phyloP scores from a whole-genome alignment of 2,329 filamentous ascomycete genomes.

The Orbilia brochopaga region DNA sequence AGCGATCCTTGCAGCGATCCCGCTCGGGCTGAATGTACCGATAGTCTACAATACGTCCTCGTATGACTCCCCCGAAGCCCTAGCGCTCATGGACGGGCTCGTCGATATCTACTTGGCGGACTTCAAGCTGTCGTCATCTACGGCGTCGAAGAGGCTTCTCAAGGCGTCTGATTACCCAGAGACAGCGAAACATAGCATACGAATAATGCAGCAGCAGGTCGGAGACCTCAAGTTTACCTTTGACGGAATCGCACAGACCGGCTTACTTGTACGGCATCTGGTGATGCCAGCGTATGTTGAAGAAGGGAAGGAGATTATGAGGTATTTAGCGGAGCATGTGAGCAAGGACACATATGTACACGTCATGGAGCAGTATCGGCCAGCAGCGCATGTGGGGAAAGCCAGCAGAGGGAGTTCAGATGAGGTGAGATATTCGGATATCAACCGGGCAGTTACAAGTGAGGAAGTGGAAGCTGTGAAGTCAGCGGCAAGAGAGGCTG shows the following conservation, averaged over 20 bases:
- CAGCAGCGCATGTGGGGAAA: conserved; percentile 81
- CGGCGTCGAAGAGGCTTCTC: conserved; percentile 72
- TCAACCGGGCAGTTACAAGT: conserved; percentile 72
- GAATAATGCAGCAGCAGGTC: conserved; percentile 79
- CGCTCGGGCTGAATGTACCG: conserved; percentile 72
- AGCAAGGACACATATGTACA: conserved; percentile 79
- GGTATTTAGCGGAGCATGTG: conserved; percentile 74
- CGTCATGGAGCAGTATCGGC: conserved; percentile 88
- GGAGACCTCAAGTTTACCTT: conserved; percentile 81
- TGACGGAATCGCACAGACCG: conserved; percentile 80
- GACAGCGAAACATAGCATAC: conserved; percentile 76
- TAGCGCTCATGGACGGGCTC: conserved; percentile 76
- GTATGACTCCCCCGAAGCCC: conserved; percentile 75
- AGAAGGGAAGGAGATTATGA: conserved; percentile 76
- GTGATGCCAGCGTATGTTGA: conserved; percentile 82
- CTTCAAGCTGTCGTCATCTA: conserved; percentile 78
- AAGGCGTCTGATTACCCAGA: conserved; percentile 78
- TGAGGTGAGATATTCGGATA: conserved; percentile 73
- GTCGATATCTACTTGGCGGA: conserved; percentile 88
- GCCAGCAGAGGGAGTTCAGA: conserved; percentile 59
- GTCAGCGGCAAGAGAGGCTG: conserved; percentile 71
- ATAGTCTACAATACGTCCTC: conserved; percentile 86
- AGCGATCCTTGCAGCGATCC: conserved; percentile 74
- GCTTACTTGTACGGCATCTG: conserved; percentile 76
- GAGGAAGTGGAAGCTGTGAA: conserved; percentile 71